Conservation (phyloP, 805 yeast species). For the Candida loeiensis region DNA sequence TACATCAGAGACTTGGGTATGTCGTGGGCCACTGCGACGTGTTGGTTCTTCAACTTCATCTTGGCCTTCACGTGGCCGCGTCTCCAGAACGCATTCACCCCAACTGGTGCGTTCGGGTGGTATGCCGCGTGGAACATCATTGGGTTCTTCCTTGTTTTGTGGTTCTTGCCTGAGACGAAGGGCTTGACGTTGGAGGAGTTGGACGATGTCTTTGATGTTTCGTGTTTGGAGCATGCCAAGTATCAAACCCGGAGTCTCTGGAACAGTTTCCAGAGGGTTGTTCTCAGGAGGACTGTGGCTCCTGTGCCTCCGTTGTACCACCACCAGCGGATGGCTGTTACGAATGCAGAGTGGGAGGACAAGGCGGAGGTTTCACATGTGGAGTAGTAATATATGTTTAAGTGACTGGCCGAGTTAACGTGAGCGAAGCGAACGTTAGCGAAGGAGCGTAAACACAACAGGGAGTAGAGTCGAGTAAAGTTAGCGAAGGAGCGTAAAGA, state of each 20-base stretch:
- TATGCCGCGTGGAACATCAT: slow-evolving; percentile 81
- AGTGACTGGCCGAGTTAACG: no score
- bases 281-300: slow-evolving; percentile 44
- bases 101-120: slow-evolving; percentile 86
- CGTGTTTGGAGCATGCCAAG: slow-evolving; percentile 51
- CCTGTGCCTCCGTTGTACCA: slow-evolving; percentile 56
- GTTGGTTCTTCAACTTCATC: slow-evolving; percentile 71
- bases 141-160: slow-evolving; percentile 66
- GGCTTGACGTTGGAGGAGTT: slow-evolving; percentile 72
- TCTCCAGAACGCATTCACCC: slow-evolving; percentile 57
- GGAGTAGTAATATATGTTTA: no score
- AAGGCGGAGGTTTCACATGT: slow-evolving; percentile 52
- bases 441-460: no score
- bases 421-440: no score
- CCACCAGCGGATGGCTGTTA: slow-evolving; percentile 57
- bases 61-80: slow-evolving; percentile 80
- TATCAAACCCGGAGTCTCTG: slow-evolving; percentile 30
- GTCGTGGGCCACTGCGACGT: slow-evolving; percentile 71
- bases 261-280: slow-evolving; percentile 43
- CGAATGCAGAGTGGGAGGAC: slow-evolving; percentile 60
- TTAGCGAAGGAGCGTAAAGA: no score
- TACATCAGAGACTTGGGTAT: slow-evolving; percentile 78
- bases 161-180: slow-evolving; percentile 71
- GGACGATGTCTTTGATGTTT: slow-evolving; percentile 67
- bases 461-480: no score